Base-by-base conservation (phyloP, 176 grass and related monocot genomes). In the Zea luxurians region DNA sequence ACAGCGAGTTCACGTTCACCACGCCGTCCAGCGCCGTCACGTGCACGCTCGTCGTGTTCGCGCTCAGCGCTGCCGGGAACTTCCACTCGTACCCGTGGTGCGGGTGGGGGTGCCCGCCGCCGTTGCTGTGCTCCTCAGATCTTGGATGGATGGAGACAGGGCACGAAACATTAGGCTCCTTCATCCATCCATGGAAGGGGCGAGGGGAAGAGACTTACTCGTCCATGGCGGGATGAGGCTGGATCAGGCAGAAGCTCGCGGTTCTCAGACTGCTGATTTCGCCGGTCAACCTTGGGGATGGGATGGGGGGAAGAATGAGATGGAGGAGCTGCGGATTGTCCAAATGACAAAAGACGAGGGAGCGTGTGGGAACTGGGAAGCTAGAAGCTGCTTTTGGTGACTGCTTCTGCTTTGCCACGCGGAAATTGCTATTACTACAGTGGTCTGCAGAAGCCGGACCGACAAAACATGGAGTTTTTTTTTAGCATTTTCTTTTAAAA, bases 1-100 rank as follows among this genome's bases (percentile, higher is more conserved):
- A 97, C 58, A 93, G 94, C 36, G 94, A 97, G 82, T 97, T 97
- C 69, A 97, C 94, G 62, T 97, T 97, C 61, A 93, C 94, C 63
- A 97, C 88, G 44, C 94, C 94, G 60, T 97, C 94, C 57, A 97
- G 87, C 34, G 94, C 94, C 68, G 94, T 97, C 82, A 97, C 94
- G 81, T 97, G 94, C 71, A 97, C 84, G 86, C 91, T 93, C 71
- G 94, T 97, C 58, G 58, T 60, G 58, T 60, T 60, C 58, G 58
- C 58, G 20, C 20, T 27, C 3, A 60, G 20, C 0, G 58, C 58
- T 3, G 58, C 58, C 7, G 58, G 58, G 58, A 60, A 60, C n/a
- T 60, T 27, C 58, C 58, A 60, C 58, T 60, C 58, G 58, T 60
- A 60, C 18, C 58, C 58, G 58, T 34, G 9, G 18, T 20, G 54